Evolutionary conservation across 2,329 filamentous ascomycete genomes (phyloP), one percentile per base, ranked within the genome.

Genomic region (Coniochaeta sp.): DNA sequence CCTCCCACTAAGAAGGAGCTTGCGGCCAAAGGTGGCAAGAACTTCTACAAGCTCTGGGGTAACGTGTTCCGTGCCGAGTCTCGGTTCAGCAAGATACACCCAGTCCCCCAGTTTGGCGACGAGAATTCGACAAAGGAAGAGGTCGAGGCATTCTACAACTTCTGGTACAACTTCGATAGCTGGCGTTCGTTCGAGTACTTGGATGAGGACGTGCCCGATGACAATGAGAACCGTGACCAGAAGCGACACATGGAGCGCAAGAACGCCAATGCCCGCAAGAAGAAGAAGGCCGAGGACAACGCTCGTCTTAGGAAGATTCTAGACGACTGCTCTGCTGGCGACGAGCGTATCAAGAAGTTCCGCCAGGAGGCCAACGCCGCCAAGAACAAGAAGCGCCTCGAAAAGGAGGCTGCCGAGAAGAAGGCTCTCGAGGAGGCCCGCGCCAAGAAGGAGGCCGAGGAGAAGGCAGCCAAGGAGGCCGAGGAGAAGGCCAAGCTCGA

Each of bases 91-190:
- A 95, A 92, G 77, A 82, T 77, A 63, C 90, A 96, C 73, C 93
- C 93, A 7, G 95, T 97, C 3, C 96, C 95, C 6, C 78, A 83
- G 68, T 87, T 99, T 61, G 95, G 95, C 64, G 84, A 91, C 71
- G 90, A 91, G 65, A 89, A 96, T 66, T 88, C 90, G 71, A 85
- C 85, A 69, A 90, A 93, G 77, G 90, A 96, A 72, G 88, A 96
- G 9, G 95, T 99, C 55, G 93, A 98, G 72, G 81, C 82, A 59
- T 99, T 99, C 77, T 99, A 99, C 85, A 96, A 99, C 84, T 99
- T 98, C 82, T 99, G 90, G 89, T 99, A 98, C 83, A 96, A 93
- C 83, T 96, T 99, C 70, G 95, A 99, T 83, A 95, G 89, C 76
- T 99, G 95, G 95, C 85, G 95, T 63, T 88, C 90, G 2, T 99